phyloP scores from a whole-genome alignment of 345 rosid species.

The Brassica cretica region DNA sequence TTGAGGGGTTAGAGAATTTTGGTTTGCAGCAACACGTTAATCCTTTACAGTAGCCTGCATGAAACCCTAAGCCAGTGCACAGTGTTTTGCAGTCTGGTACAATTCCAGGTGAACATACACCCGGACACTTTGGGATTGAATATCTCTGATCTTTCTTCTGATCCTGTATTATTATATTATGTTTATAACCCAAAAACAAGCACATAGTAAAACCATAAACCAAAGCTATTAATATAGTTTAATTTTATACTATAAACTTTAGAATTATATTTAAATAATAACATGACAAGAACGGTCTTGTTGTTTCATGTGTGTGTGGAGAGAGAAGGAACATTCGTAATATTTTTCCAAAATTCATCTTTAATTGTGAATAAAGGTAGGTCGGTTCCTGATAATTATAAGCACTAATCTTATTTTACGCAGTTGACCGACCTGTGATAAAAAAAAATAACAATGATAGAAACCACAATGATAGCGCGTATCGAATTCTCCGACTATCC shows the following conservation, averaged over 20 bases:
- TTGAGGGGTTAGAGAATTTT: neutral
- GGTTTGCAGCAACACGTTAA: slow-evolving; percentile 18
- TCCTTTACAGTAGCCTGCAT: slow-evolving; percentile 5
- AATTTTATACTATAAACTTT: neutral
- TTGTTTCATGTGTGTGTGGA: neutral
- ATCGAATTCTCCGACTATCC: neutral
- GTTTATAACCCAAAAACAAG: neutral
- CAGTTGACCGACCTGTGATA: slow-evolving; percentile 11
- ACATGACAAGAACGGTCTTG: neutral
- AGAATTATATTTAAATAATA: neutral
- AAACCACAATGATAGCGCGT: neutral
- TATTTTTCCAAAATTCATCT: neutral
- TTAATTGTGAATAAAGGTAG: neutral
- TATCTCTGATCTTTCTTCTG: slow-evolving; percentile 14
- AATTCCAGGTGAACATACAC: slow-evolving; percentile 15
- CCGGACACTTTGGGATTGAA: slow-evolving; percentile 4
- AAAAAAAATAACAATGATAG: neutral
- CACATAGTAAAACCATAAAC: neutral
- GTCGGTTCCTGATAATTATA: neutral
- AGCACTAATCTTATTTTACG: neutral
- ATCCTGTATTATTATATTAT: neutral
- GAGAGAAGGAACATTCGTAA: neutral
- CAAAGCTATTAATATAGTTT: neutral
- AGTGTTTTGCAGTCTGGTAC: slow-evolving; percentile 22
- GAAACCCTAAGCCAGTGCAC: neutral